These are phyloP conservation scores for Hawksworthiomyces lignivorus DNA, from an alignment of 2,329 filamentous ascomycete genomes.

Conservation along the genomic window DNA sequence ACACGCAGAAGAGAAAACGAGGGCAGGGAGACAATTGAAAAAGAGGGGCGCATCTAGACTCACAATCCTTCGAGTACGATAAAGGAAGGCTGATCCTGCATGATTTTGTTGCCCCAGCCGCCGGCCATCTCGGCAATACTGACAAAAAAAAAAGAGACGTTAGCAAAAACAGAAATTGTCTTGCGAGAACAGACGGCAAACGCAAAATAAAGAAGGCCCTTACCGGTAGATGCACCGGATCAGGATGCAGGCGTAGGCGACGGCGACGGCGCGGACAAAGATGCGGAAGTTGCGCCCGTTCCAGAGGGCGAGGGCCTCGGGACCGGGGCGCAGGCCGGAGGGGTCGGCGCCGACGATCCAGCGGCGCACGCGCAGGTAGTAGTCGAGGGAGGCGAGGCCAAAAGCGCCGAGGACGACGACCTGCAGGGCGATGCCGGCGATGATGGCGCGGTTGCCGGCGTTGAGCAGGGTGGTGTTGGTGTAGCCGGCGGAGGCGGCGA, in stretches of 20 bases:
- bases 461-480: conserved; percentile 31
- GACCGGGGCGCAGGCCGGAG: neutral
- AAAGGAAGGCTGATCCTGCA: conserved; percentile 55
- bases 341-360: conserved; percentile 25
- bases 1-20: no score
- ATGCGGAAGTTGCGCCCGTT: conserved; percentile 31
- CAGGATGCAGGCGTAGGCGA: conserved; percentile 38
- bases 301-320: conserved; percentile 32
- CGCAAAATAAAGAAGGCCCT: no score
- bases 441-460: conserved; percentile 43
- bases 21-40: no score
- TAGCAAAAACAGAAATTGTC: no score
- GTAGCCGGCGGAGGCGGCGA: conserved; percentile 40
- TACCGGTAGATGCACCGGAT: conserved; percentile 49
- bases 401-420: conserved; percentile 42
- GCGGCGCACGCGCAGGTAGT: conserved; percentile 33
- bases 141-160: neutral
- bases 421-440: conserved; percentile 47
- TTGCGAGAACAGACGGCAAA: no score
- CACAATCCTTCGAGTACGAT: conserved; percentile 49
- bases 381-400: conserved; percentile 36
- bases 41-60: conserved; percentile 17
- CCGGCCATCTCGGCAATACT: conserved; percentile 57
- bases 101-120: conserved; percentile 56
- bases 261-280: conserved; percentile 36